Base-by-base conservation (phyloP, 331 rosid genomes). In the Cydonia oblonga region DNA sequence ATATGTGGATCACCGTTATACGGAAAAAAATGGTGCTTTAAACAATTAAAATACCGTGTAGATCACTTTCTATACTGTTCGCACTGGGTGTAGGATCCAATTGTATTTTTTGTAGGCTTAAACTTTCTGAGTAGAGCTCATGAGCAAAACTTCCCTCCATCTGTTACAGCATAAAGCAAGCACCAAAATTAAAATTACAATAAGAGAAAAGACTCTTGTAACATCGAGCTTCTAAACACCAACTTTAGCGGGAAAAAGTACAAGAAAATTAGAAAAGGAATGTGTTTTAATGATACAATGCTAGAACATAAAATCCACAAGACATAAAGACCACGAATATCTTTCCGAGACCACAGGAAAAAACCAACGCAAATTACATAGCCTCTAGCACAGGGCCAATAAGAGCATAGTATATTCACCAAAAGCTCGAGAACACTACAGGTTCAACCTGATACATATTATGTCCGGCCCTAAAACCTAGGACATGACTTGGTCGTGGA, bases 81-180 rank as follows among this genome's bases (percentile, higher is more conserved):
- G 70, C 64, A 71, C 9, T 57, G 10, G 72, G 57, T 38, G 72
- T 16, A 12, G 75, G 54, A 64, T 68, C 71, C 73, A 74, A 52
- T 68, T 74, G 74, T 60, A 66, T 4, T 38, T 81, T 74, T 14
- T 81, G 58, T n/a, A 68, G 28, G 70, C 76, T 75, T 23, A 81
- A 77, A 60, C 78, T 81, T 54, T 84, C 88, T 20, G 86, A 66
- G 76, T 86, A 86, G 64, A 86, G 88, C 74, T 83, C 86, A 59
- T 81, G 86, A 16, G 87, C 86, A 76, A 84, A 6, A 33, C 78
- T 71, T 12, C 78, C 75, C 73, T 77, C 85, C 90, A 83, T 86
- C 86, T 76, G 32, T 62, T 18, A 24, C 35, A 14, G 3, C 42
- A 65, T 53, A 64, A 52, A 6, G 14, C 42, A 62, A 54, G 0